phyloP scores from a whole-genome alignment of 768 basidiomycete genomes.

The Trametes punicea region DNA sequence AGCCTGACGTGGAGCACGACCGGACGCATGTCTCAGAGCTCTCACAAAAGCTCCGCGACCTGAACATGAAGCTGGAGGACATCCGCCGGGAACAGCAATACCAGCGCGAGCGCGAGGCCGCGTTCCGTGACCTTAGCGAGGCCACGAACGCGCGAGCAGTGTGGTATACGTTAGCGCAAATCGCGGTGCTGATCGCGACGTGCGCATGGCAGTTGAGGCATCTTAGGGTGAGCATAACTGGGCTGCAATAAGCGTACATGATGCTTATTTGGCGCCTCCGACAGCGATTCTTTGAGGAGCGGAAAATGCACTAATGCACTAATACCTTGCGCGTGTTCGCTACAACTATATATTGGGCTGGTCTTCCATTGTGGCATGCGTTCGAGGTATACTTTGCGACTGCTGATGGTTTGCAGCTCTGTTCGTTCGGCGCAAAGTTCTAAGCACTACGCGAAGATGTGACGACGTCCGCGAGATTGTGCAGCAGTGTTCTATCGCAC shows the following conservation, averaged over 20 bases:
- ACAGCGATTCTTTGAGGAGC: conserved; percentile 84
- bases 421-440: no score
- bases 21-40: conserved; percentile 80
- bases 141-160: conserved; percentile 87
- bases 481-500: not conserved
- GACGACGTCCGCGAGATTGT: not conserved
- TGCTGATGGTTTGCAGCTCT: not conserved
- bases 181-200: conserved; percentile 76
- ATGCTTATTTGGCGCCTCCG: not conserved
- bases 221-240: conserved; percentile 63
- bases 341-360: conserved; percentile 17
- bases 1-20: conserved; percentile 84
- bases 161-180: conserved; percentile 92
- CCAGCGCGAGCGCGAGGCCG: conserved; percentile 91
- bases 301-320: conserved; percentile 60
- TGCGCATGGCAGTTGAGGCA: conserved; percentile 94
- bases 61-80: conserved; percentile 92
- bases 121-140: conserved; percentile 88
- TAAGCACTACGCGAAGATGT: no score
- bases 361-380: not conserved
- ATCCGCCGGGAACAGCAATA: conserved; percentile 96
- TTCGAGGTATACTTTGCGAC: not conserved
- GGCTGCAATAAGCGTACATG: not conserved
- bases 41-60: conserved; percentile 80
- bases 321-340: conserved; percentile 10